Evolutionary conservation across 2,329 filamentous ascomycete genomes (phyloP).

Genomic region (Exophiala sp.): DNA sequence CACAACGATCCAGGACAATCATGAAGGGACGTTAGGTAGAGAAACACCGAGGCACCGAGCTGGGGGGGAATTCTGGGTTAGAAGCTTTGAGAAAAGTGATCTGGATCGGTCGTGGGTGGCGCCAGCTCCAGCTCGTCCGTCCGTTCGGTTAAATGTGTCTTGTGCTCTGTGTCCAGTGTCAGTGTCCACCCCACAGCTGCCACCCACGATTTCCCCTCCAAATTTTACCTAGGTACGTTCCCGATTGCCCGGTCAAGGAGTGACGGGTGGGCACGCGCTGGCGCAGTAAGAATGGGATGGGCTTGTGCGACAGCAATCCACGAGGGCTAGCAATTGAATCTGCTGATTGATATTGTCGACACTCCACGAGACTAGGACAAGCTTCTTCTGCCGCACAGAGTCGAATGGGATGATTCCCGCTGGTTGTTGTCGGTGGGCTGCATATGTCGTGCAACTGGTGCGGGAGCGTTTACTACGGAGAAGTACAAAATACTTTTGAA

Average conservation of each 20-base stretch:
- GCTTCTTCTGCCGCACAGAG: neutral
- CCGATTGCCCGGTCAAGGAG: neutral
- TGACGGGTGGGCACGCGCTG: neutral
- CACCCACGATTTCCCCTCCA: slow-evolving; percentile 1
- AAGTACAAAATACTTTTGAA: too few relatives aligned
- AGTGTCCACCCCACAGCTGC: neutral
- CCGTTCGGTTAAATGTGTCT: too few relatives aligned
- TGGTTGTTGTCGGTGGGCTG: neutral
- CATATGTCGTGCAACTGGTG: too few relatives aligned
- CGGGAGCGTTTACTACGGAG: too few relatives aligned
- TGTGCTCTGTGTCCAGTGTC: neutral
- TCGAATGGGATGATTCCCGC: too few relatives aligned
- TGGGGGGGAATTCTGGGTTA: neutral
- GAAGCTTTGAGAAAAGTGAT: neutral
- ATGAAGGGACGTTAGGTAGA: neutral
- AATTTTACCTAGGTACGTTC: neutral
- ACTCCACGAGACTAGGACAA: neutral
- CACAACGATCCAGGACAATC: slow-evolving; percentile 3
- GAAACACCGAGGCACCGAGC: slow-evolving; percentile 15
- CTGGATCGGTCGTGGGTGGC: neutral
- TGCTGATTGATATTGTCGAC: neutral
- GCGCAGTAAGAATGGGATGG: neutral
- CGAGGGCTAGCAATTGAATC: neutral
- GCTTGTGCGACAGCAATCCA: neutral
- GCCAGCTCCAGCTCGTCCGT: neutral